A percentile compares a stretch with the other conserved stretches of the same genome.
phyloP scores from a whole-genome alignment of 306 rosid species.

The Cicer cuneatum region DNA sequence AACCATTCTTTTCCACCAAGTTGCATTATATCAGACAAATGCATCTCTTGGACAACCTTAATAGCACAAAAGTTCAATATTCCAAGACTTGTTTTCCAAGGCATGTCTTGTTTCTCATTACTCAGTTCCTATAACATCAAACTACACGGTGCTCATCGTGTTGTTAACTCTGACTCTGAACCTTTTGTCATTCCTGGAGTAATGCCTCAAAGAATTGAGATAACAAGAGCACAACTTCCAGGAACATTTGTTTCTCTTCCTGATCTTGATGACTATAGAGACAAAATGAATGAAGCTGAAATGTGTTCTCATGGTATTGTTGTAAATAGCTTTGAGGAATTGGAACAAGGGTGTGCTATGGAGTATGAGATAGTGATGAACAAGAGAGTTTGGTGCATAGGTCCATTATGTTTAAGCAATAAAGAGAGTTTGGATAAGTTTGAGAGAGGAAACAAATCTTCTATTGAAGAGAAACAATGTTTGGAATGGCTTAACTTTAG shows the following conservation, averaged over 20 bases:
- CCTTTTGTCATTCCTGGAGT: conserved; percentile 64
- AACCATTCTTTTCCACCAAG: conserved; percentile 50
- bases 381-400: conserved; percentile 79
- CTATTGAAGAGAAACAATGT: conserved; percentile 56
- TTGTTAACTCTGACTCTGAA: conserved; percentile 47
- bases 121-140: conserved; percentile 57
- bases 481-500: conserved; percentile 67
- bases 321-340: conserved; percentile 69
- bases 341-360: conserved; percentile 57
- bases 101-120: conserved; percentile 53
- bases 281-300: conserved; percentile 71
- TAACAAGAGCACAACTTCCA: conserved; percentile 64
- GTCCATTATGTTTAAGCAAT: conserved; percentile 72
- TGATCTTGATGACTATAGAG: conserved; percentile 65
- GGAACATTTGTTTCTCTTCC: conserved; percentile 60
- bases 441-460: conserved; percentile 74
- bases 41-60: conserved; percentile 45
- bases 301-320: conserved; percentile 62
- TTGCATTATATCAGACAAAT: conserved; percentile 78
- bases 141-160: conserved; percentile 44
- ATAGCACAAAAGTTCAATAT: conserved; percentile 29
- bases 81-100: conserved; percentile 45
- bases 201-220: conserved; percentile 50
- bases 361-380: conserved; percentile 52
- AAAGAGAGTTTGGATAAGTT: conserved; percentile 59